Base-by-base conservation (phyloP, 495 filamentous ascomycete species). In the Hypoxylon perforatum region DNA sequence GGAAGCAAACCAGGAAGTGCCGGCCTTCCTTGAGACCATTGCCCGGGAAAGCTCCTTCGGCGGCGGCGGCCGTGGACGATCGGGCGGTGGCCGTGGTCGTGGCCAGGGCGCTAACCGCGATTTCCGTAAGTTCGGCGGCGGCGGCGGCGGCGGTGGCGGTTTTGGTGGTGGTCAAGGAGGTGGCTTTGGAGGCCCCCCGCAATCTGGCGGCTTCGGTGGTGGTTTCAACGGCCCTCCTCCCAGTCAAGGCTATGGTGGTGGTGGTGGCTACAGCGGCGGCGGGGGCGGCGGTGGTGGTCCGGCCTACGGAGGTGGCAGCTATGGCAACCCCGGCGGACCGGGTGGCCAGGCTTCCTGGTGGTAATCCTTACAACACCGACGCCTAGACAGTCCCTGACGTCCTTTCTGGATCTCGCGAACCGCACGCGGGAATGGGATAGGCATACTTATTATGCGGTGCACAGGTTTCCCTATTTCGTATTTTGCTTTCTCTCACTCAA, bases 1-100 rank as follows among this genome's bases (percentile, higher is more conserved):
- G 84, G 95, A 99, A 75, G 94, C 94, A 62, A 94, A 98, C 82
- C 95, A 99, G 77, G 95, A 97, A 71, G 88, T 98, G 60, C 95
- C 95, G 23, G 76, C 82, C 25, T 99, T 98, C 87, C 81, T 99
- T 23, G 95, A 98, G 85, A 94, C 89, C 73, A 96, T 97, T 81
- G 93, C 95, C 73, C 93, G 95, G 62, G 95, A 97, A 82, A 90
- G 92, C 48, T 89, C 91, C 65, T 91, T 88, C 69, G 92, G 86
- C 67, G 89, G 92, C 50, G 85, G 91, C 44, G 84, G 90, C 44
- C 84, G 93, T 57, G 85, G 92, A 61, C 84, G 92, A 59, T 84
- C 90, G 59, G 86, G 90, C 66, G 89, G 91, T 70, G 84, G 86
- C 46, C 80, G 85, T 57, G 80, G 85, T n/a, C 86, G 88, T 61